Evolutionary conservation across 805 yeast genomes (phyloP).

Genomic region (Metschnikowia henanensis): DNA sequence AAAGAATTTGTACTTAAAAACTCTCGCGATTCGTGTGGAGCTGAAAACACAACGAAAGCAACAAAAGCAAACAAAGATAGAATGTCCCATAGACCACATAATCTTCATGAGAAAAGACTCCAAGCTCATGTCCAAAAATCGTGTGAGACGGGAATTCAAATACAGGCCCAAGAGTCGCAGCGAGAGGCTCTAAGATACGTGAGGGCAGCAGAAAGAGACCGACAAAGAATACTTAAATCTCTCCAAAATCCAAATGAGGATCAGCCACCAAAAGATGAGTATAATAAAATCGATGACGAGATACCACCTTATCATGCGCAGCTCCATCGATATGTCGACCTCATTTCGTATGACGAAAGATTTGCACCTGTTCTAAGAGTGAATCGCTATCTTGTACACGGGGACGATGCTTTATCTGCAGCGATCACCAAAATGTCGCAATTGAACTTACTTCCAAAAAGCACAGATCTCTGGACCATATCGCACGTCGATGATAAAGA

Average conservation of each 20-base stretch:
- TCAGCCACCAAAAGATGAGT: constrained; percentile 15
- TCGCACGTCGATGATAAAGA: constrained; percentile 26
- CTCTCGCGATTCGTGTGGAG: too few species aligned
- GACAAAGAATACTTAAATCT: constrained; percentile 13
- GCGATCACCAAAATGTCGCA: constrained; percentile 22
- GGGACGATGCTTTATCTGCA: constrained; percentile 17
- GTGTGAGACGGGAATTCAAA: background rate
- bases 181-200: constrained; percentile 13
- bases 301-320: constrained; percentile 24
- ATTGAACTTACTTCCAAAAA: constrained; percentile 23
- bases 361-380: constrained; percentile 25
- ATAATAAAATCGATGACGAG: constrained; percentile 14
- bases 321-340: constrained; percentile 22
- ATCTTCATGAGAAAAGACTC: too few species aligned
- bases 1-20: too few species aligned
- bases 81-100: too few species aligned
- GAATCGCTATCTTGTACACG: constrained; percentile 21
- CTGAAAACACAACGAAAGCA: too few species aligned
- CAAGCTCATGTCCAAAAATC: too few species aligned
- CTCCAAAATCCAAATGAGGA: background rate
- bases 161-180: background rate
- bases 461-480: constrained; percentile 24
- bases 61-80: too few species aligned
- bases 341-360: constrained; percentile 26
- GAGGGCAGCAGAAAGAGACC: constrained; percentile 18